Conservation (phyloP, 2,329 filamentous ascomycete genomes). For the Pestalotiopsis sp. region DNA sequence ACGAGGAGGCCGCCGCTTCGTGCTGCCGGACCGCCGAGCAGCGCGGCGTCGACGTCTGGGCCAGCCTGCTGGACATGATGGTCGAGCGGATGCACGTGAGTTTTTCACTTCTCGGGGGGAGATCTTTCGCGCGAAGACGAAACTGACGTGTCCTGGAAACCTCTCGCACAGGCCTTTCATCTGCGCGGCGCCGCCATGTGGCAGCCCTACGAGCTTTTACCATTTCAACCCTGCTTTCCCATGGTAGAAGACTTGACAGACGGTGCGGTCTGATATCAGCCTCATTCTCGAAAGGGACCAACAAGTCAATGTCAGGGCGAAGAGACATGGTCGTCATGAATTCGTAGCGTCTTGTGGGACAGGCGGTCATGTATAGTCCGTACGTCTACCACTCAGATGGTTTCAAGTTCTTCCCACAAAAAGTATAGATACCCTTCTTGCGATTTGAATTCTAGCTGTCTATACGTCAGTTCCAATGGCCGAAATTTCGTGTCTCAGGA, state of each 20-base stretch:
- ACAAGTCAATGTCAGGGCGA: background rate
- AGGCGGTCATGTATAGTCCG: background rate
- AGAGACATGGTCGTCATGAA: no score
- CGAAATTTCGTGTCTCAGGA: background rate
- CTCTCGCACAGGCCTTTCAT: background rate
- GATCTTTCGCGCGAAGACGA: no score
- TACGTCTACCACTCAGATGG: background rate
- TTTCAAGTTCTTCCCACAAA: background rate
- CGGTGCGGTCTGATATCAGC: background rate
- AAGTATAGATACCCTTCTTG: background rate
- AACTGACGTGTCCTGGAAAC: background rate
- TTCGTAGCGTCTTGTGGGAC: no score
- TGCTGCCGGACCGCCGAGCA: background rate
- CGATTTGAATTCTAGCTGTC: background rate
- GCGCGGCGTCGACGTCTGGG: background rate
- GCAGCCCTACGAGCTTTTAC: background rate
- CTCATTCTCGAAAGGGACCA: background rate
- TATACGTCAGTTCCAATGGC: background rate
- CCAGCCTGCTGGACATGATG: background rate
- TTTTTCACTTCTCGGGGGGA: no score
- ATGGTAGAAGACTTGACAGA: conserved; percentile 6
- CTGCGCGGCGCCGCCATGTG: background rate
- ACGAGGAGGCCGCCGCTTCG: background rate
- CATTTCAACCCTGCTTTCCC: background rate
- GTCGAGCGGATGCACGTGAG: background rate